Percentiles rank a stretch among this genome's conserved stretches.
Conservation (phyloP, 169 alveolate species). For the Cryptosporidium baileyi region DNA sequence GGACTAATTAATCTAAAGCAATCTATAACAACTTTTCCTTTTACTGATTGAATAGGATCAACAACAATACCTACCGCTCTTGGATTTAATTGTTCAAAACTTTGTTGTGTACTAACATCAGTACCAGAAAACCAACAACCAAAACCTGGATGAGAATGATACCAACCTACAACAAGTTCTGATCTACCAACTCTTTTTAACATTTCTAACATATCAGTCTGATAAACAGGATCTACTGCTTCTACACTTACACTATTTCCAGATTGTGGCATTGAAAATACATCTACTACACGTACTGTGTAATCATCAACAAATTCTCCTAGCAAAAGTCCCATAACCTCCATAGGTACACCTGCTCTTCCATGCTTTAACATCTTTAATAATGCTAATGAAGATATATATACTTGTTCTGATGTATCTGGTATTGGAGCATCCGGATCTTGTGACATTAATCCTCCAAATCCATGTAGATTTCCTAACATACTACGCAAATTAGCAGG, state of each 20-base stretch:
- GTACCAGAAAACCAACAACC: slow-evolving; percentile 99
- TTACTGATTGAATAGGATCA: slow-evolving; percentile 99
- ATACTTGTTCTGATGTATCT: slow-evolving; percentile 95
- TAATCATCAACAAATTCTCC: slow-evolving; percentile 99
- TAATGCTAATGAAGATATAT: slow-evolving; percentile 95
- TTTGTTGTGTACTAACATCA: slow-evolving; percentile 97
- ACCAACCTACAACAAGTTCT: slow-evolving; percentile 96
- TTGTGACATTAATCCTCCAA: slow-evolving; percentile 68
- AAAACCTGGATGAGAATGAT: slow-evolving; percentile 99
- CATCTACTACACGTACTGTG: slow-evolving; percentile 99
- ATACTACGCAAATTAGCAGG: slow-evolving; percentile 57
- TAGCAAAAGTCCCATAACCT: slow-evolving; percentile 99
- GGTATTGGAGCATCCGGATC: slow-evolving; percentile 71
- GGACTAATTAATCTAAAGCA: slow-evolving; percentile 98
- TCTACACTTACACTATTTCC: slow-evolving; percentile 98
- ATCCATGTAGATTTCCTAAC: slow-evolving; percentile 63
- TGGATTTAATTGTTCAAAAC: slow-evolving; percentile 96
- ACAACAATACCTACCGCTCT: slow-evolving; percentile 99
- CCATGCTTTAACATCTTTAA: slow-evolving; percentile 99
- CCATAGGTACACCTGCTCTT: slow-evolving; percentile 99
- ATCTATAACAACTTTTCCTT: slow-evolving; percentile 98
- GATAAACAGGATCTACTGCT: slow-evolving; percentile 99
- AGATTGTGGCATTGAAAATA: slow-evolving; percentile 99
- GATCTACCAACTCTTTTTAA: slow-evolving; percentile 95
- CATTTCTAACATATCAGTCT: slow-evolving; percentile 98